Evolutionary conservation across 2,329 filamentous ascomycete species (phyloP).

Genomic region (Talaromyces pinophilus): DNA sequence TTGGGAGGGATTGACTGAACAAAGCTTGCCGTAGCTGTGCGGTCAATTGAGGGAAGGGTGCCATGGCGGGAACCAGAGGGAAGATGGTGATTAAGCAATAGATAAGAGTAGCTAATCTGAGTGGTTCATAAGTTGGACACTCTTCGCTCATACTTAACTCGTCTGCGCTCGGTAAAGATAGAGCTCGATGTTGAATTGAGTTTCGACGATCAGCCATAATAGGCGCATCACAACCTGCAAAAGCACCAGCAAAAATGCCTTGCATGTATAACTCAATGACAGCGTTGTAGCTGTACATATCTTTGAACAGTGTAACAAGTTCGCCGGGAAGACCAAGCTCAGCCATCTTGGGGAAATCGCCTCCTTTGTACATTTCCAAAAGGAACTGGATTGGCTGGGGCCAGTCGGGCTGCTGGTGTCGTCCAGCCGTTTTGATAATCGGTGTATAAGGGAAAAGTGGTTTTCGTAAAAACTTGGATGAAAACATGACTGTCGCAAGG

Average conservation of each 20-base stretch:
- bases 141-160: constrained; percentile 7
- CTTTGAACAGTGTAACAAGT: constrained; percentile 26
- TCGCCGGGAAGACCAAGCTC: constrained; percentile 25
- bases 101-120: constrained; percentile 28
- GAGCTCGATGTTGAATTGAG: constrained; percentile 30
- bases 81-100: constrained; percentile 30
- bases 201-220: constrained; percentile 29
- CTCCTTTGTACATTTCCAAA: constrained; percentile 25
- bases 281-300: constrained; percentile 30
- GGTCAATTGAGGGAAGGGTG: constrained; percentile 28
- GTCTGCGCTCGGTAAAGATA: constrained; percentile 26
- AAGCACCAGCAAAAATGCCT: constrained; percentile 23
- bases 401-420: constrained; percentile 23
- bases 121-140: constrained; percentile 26
- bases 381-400: constrained; percentile 25
- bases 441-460: constrained; percentile 28
- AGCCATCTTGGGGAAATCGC: constrained; percentile 26
- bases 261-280: constrained; percentile 29
- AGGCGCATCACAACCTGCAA: constrained; percentile 23
- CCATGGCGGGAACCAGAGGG: constrained; percentile 28
- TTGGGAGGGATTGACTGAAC: constrained; percentile 22
- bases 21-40: constrained; percentile 25
- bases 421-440: constrained; percentile 24
- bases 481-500: constrained; percentile 28
- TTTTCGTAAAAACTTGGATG: constrained; percentile 27